Evolutionary conservation across 148 eudicot species (phyloP), one percentile per base, ranked within the genome.

Genomic region (Pouteria glomerata): DNA sequence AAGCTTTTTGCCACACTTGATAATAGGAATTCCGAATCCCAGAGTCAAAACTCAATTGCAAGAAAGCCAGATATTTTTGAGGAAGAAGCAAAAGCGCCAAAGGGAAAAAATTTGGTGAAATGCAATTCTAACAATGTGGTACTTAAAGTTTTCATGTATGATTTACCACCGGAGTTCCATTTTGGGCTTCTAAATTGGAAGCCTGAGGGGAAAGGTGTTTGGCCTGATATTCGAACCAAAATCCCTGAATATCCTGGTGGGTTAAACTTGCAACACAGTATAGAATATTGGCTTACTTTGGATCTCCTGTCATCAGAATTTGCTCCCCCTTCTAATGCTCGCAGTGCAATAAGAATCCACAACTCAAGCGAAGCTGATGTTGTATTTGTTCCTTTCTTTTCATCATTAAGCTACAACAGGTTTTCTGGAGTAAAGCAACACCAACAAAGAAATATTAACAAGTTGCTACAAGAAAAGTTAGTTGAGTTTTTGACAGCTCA

Each of bases 261-360:
- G 7, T 73, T 96, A 70, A 96, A 96, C 70, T 62, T 92, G 74
- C 99, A 96, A 76, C 99, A 96, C 71, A 96, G 99, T 71, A 88
- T 96, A 72, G 99, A 90, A 73, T 96, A 90, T 83, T 96, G 99
- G 99, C 96, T 92, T 51, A 88, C 97, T 5, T 77, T 96, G 68
- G 99, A 96, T 84, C 92, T 96, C 52, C 84, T 96, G 35, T 78
- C 69, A 57, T 96, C 99, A 1, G 92, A 92, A 70, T 82, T 81
- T 61, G 64, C 85, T 30, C 80, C 75, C 35, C 50, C 78, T 72
- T 58, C 82, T 0, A 61, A 12, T 48, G 82, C 80, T 56, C 86
- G 89, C 30, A 71, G 83, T 59, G 97, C 96, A 31, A 60, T 77
- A 23, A 83, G 99, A 77, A 96, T 96, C 42, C 81, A 58, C 31